phyloP scores from a whole-genome alignment of 2,329 filamentous ascomycete species.

The Fusarium coicis region DNA sequence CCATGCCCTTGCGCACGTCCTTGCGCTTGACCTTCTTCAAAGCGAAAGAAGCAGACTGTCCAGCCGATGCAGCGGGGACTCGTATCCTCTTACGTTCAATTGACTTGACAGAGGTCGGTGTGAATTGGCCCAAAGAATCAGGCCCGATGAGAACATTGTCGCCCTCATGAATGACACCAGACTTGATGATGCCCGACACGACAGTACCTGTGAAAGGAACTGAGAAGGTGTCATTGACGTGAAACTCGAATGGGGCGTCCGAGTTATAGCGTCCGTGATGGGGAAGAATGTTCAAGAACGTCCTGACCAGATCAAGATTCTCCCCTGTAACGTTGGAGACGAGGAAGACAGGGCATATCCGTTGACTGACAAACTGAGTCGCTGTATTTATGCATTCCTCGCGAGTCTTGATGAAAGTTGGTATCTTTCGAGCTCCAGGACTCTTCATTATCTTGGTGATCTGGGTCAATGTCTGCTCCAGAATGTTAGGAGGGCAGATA shows the following conservation, averaged over 20 bases:
- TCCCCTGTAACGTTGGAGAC: slow-evolving; percentile 97
- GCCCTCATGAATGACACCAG: slow-evolving; percentile 87
- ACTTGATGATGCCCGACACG: slow-evolving; percentile 91
- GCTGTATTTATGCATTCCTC: slow-evolving; percentile 96
- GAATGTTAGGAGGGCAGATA: slow-evolving; percentile 94
- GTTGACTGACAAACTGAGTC: slow-evolving; percentile 92
- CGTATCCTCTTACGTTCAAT: slow-evolving; percentile 95
- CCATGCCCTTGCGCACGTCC: slow-evolving; percentile 98
- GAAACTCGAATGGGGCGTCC: slow-evolving; percentile 90
- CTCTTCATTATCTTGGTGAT: slow-evolving; percentile 94
- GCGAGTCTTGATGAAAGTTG: slow-evolving; percentile 90
- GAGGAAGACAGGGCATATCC: slow-evolving; percentile 97
- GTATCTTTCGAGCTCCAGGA: slow-evolving; percentile 92
- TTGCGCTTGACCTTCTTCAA: slow-evolving; percentile 87
- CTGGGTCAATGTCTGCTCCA: slow-evolving; percentile 92
- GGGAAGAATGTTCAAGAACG: slow-evolving; percentile 93
- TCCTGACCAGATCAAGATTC: slow-evolving; percentile 88
- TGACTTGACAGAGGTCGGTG: slow-evolving; percentile 84
- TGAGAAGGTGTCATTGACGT: slow-evolving; percentile 97
- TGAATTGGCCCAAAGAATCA: slow-evolving; percentile 90
- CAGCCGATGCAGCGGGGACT: slow-evolving; percentile 88
- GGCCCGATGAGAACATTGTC: slow-evolving; percentile 90
- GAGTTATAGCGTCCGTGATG: slow-evolving; percentile 94
- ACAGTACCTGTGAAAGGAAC: slow-evolving; percentile 98
- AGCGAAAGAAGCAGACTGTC: slow-evolving; percentile 92